Evolutionary conservation across 345 rosid genomes (phyloP).

Genomic region (Rhizophora apiculata): DNA sequence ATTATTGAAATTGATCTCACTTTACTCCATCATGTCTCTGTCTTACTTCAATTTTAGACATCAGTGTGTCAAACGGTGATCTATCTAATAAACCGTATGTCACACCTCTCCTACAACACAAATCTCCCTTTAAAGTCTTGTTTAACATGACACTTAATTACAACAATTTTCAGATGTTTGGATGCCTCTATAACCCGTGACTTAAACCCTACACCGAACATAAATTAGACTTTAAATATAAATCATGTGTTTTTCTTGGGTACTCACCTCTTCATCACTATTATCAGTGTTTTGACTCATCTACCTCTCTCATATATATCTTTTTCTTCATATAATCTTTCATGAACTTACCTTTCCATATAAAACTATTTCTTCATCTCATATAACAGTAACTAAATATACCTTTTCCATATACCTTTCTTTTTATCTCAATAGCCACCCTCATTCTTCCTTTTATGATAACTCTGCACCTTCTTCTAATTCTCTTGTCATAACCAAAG

Average conservation of each 20-base stretch:
- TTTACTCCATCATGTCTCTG: not conserved
- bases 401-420: too few relatives aligned
- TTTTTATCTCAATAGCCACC: too few relatives aligned
- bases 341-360: not conserved
- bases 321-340: not conserved
- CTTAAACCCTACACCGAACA: not conserved
- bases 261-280: not conserved
- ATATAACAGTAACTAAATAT: not conserved
- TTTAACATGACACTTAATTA: not conserved
- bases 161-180: not conserved
- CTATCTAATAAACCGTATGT: not conserved
- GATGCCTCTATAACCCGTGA: not conserved
- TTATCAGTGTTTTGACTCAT: not conserved
- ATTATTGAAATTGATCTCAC: not conserved
- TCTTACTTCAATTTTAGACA: not conserved
- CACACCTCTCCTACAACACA: not conserved
- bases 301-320: not conserved
- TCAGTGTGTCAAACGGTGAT: not conserved
- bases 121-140: not conserved
- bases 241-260: not conserved
- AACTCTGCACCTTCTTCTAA: too few relatives aligned
- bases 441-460: too few relatives aligned
- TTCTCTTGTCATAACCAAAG: not conserved
- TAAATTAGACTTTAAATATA: not conserved
- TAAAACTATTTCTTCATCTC: not conserved